These are phyloP conservation scores for Tuber melanosporum DNA, from an alignment of 495 filamentous ascomycete genomes.

Conservation along the genomic window DNA sequence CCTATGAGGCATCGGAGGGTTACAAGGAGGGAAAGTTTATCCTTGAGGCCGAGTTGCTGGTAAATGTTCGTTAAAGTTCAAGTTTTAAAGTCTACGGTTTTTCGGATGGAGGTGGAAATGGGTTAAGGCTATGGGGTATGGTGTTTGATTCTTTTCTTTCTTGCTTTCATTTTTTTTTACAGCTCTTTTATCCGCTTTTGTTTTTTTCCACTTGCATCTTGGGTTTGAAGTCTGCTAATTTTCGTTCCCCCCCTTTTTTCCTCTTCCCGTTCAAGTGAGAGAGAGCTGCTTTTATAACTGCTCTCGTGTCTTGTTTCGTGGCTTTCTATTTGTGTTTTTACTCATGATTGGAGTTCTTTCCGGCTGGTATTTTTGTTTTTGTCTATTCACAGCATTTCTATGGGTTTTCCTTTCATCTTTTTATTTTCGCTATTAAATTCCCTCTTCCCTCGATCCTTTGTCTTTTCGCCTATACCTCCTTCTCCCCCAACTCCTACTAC, in stretches of 20 bases:
- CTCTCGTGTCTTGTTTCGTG: background rate
- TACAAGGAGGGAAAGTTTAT: slow-evolving; percentile 99
- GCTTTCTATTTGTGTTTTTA: slow-evolving; percentile 1
- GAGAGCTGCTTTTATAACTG: background rate
- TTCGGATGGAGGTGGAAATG: background rate
- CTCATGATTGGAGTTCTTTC: slow-evolving; percentile 4
- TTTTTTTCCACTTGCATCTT: background rate
- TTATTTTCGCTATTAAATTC: background rate
- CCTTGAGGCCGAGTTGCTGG: slow-evolving; percentile 80
- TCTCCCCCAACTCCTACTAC: background rate
- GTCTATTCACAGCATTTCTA: background rate
- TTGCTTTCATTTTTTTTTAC: background rate
- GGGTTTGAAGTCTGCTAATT: background rate
- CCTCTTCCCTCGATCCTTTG: background rate
- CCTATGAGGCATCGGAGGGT: slow-evolving; percentile 83
- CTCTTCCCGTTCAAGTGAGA: background rate
- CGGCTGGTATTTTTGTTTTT: background rate
- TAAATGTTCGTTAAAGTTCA: slow-evolving; percentile 31
- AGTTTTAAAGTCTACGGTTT: background rate
- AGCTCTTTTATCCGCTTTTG: background rate
- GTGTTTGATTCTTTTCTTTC: background rate
- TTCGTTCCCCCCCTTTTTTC: background rate
- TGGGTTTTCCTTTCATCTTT: background rate
- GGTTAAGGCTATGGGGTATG: slow-evolving; percentile 5
- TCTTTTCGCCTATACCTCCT: background rate